Percentiles rank a stretch among this genome's conserved stretches.
phyloP scores from a whole-genome alignment of 2,329 filamentous ascomycete species.

The Furcasterigmium sp. region DNA sequence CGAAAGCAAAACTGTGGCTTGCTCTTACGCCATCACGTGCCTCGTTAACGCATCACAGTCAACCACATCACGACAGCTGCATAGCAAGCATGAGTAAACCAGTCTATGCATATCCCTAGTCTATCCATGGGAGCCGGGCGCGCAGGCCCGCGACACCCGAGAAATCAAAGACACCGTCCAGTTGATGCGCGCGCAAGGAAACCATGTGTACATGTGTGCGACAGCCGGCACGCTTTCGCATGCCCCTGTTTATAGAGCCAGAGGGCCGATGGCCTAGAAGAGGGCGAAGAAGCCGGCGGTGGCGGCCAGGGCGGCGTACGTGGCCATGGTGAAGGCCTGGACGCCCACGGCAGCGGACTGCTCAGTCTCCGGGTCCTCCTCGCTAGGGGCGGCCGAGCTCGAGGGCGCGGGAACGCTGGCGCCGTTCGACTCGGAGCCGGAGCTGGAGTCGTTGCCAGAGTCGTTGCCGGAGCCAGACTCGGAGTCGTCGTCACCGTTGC shows the following conservation, averaged over 20 bases:
- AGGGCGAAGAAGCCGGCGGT: constrained; percentile 12
- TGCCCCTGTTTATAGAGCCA: background rate
- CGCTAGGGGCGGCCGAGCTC: constrained; percentile 6
- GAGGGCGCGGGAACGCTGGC: constrained; percentile 12
- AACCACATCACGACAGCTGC: too few relatives aligned
- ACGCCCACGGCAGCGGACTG: constrained; percentile 7
- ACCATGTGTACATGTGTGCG: background rate
- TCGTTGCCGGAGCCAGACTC: constrained; percentile 11
- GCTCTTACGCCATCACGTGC: too few relatives aligned
- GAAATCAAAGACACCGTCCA: background rate
- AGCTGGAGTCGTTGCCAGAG: constrained; percentile 9
- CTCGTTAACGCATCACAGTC: too few relatives aligned
- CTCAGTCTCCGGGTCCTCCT: background rate
- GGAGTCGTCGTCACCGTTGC: background rate
- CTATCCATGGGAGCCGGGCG: background rate
- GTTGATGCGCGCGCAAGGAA: background rate
- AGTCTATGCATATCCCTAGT: background rate
- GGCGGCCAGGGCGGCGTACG: constrained; percentile 11
- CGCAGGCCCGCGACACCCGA: background rate
- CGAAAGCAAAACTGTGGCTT: too few relatives aligned
- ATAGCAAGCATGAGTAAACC: background rate
- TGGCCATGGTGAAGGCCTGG: constrained; percentile 9
- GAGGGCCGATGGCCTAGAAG: constrained; percentile 7
- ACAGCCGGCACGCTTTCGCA: too few relatives aligned
- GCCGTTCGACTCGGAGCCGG: constrained; percentile 10